Evolutionary conservation across 208 protist species (phyloP).

Genomic region (Leishmania martiniquensis): DNA sequence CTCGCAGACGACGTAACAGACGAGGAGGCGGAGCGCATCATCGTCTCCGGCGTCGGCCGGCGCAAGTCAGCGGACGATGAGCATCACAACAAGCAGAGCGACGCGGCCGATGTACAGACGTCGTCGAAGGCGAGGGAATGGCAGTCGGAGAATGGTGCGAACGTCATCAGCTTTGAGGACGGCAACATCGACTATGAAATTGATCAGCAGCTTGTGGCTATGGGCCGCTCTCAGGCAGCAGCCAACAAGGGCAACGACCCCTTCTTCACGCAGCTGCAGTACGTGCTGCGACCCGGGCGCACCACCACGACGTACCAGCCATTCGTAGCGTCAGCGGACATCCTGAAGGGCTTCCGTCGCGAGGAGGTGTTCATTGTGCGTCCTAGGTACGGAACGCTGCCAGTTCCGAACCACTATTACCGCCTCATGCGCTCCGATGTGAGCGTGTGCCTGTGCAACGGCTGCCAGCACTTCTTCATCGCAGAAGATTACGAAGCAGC

Average conservation of each 20-base stretch:
- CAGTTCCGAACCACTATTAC: conserved; percentile 90
- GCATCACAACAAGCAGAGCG: conserved; percentile 5
- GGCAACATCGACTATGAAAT: conserved; percentile 91
- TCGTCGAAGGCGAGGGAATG: conserved; percentile 40
- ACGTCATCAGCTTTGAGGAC: conserved; percentile 91
- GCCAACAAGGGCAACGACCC: conserved; percentile 82
- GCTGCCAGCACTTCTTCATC: conserved; percentile 96
- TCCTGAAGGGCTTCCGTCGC: conserved; percentile 77
- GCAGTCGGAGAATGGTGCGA: conserved; percentile 66
- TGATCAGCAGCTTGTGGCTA: conserved; percentile 77
- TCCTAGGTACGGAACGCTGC: conserved; percentile 59
- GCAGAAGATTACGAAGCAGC: conserved; percentile 91
- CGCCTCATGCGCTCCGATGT: conserved; percentile 81
- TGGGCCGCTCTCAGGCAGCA: conserved; percentile 66
- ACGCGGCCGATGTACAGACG: neutral
- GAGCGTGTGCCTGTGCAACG: conserved; percentile 79
- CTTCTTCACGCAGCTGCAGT: conserved; percentile 90
- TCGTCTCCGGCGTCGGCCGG: conserved; percentile 64
- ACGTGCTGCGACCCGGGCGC: conserved; percentile 72
- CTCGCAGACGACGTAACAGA: conserved; percentile 87
- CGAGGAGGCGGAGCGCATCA: conserved; percentile 87
- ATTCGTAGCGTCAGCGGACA: conserved; percentile 78
- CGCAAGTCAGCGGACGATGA: conserved; percentile 32
- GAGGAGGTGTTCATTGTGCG: conserved; percentile 92
- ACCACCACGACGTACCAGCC: conserved; percentile 80